phyloP scores from a whole-genome alignment of 768 basidiomycete species.

The Pholiota conissans region DNA sequence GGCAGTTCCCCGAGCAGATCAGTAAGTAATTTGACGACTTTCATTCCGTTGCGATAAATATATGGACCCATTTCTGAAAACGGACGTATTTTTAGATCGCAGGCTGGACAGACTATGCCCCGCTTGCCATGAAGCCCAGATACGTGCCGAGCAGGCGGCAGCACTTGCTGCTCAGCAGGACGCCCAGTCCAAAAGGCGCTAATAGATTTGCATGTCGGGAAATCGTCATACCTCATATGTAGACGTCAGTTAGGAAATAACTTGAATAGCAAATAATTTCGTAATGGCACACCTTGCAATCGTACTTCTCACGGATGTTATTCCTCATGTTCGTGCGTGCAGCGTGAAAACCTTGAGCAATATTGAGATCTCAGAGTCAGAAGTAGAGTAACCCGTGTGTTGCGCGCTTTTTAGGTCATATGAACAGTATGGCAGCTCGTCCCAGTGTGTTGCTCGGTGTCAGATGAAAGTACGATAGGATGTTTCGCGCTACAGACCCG shows the following conservation, averaged over 20 bases:
- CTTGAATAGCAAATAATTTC: background rate
- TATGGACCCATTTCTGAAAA: background rate
- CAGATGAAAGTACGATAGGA: conserved; percentile 20
- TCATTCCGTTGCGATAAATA: background rate
- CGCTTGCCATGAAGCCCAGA: conserved; percentile 23
- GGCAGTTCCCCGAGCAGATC: conserved; percentile 70
- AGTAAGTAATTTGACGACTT: conserved; percentile 33
- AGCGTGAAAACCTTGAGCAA: conserved; percentile 15
- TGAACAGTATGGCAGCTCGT: conserved; percentile 15
- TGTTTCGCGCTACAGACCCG: conserved; percentile 19
- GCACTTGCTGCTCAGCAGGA: conserved; percentile 7
- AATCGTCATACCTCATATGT: background rate
- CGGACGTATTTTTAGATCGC: conserved; percentile 13
- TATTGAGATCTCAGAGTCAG: conserved; percentile 8
- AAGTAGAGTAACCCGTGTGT: conserved; percentile 16
- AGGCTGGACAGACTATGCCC: conserved; percentile 25
- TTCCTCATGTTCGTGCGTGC: conserved; percentile 5
- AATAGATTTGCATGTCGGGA: background rate
- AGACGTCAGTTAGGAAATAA: conserved; percentile 18
- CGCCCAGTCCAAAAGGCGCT: conserved; percentile 1
- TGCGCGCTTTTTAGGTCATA: conserved; percentile 14
- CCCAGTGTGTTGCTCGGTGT: conserved; percentile 16
- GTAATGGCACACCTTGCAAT: background rate
- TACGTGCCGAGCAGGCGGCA: conserved; percentile 1
- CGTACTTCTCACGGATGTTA: conserved; percentile 5